phyloP scores from a whole-genome alignment of 2,329 filamentous ascomycete genomes.

The Colletotrichum paranaense region DNA sequence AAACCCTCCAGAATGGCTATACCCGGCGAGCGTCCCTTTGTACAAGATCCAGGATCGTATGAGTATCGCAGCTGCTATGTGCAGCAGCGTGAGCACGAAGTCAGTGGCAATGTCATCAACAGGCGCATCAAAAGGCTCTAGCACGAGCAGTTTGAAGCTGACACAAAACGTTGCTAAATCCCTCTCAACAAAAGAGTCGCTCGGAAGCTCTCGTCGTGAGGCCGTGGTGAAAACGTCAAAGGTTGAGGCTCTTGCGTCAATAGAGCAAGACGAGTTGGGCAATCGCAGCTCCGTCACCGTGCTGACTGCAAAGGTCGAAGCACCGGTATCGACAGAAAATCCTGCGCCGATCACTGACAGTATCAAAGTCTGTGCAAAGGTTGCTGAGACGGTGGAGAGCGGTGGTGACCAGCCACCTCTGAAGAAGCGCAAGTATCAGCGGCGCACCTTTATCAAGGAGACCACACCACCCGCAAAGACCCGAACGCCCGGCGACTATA shows the following conservation, averaged over 20 bases:
- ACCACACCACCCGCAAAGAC: constrained; percentile 45
- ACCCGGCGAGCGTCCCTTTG: neutral
- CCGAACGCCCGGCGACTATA: constrained; percentile 82
- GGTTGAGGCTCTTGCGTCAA: constrained; percentile 19
- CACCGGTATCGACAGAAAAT: constrained; percentile 22
- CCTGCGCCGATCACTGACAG: constrained; percentile 21
- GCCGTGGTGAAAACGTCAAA: neutral
- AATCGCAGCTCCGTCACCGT: constrained; percentile 19
- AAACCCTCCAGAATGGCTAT: neutral
- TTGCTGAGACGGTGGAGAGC: constrained; percentile 23
- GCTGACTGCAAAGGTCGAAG: constrained; percentile 17
- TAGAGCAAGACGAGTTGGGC: constrained; percentile 16
- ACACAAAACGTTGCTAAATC: constrained; percentile 11
- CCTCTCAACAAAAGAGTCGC: constrained; percentile 1
- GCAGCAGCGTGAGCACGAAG: constrained; percentile 1
- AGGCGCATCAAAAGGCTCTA: neutral
- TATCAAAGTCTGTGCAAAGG: constrained; percentile 26
- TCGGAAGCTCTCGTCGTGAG: neutral
- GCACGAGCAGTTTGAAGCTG: constrained; percentile 8
- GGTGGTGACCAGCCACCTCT: constrained; percentile 32
- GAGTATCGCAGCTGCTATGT: constrained; percentile 30
- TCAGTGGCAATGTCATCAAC: constrained; percentile 1
- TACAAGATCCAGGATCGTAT: constrained; percentile 6
- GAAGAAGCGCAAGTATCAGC: constrained; percentile 49
- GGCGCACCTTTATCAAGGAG: constrained; percentile 46